phyloP scores from a whole-genome alignment of 2,329 filamentous ascomycete species.

The Byssothecium circinans region DNA sequence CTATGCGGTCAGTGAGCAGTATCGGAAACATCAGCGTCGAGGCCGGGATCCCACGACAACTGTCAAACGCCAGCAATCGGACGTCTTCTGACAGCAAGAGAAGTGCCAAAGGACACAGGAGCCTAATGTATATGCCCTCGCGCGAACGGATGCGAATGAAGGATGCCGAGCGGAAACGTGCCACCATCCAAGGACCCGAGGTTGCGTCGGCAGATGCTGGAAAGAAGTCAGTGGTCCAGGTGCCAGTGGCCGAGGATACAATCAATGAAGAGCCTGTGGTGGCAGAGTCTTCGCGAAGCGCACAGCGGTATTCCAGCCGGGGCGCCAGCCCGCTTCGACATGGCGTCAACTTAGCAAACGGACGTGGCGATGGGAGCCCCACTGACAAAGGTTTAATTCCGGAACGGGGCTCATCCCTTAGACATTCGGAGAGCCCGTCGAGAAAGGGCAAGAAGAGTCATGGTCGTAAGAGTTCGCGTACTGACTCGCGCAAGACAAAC shows the following conservation, averaged over 20 bases:
- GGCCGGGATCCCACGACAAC: conserved; percentile 27
- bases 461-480: conserved; percentile 24
- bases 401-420: conserved; percentile 37
- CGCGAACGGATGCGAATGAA: conserved; percentile 66
- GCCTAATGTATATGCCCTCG: conserved; percentile 74
- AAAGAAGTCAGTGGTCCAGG: conserved; percentile 26
- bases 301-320: conserved; percentile 34
- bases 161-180: conserved; percentile 63
- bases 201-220: conserved; percentile 34
- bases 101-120: conserved; percentile 49
- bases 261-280: conserved; percentile 42
- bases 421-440: conserved; percentile 36
- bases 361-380: conserved; percentile 26
- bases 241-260: conserved; percentile 38
- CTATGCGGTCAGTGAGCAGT: conserved; percentile 39
- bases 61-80: conserved; percentile 33
- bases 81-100: conserved; percentile 41
- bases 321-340: conserved; percentile 36
- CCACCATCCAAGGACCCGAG: conserved; percentile 48
- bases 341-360: conserved; percentile 28
- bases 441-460: conserved; percentile 34
- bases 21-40: conserved; percentile 48
- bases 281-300: conserved; percentile 31
- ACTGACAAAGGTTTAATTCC: conserved; percentile 36
- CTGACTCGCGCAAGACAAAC: conserved; percentile 31